Percentiles rank a stretch among this genome's conserved stretches.
Conservation (phyloP, 306 rosid genomes). For the Sophora flavescens region DNA sequence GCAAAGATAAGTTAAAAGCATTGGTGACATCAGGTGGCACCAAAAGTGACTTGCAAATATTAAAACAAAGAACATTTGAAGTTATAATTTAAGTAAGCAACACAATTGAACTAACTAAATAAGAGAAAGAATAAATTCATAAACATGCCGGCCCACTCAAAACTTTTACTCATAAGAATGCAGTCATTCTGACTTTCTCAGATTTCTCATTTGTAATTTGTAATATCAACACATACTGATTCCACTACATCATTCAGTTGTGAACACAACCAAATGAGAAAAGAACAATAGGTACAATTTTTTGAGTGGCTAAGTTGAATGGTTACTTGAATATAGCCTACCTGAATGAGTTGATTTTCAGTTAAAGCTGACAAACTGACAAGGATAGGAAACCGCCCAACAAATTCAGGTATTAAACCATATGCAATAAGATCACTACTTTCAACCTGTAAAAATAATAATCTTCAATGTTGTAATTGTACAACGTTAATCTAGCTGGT, state of each 20-base stretch:
- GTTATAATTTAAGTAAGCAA: conserved; percentile 23
- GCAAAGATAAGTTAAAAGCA: conserved; percentile 23
- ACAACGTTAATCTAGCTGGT: conserved; percentile 37
- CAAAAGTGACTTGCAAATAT: conserved; percentile 22
- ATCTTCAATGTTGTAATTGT: conserved; percentile 27
- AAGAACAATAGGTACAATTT: conserved; percentile 2
- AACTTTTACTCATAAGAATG: conserved; percentile 19
- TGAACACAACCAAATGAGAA: conserved; percentile 28
- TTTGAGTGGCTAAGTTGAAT: conserved; percentile 14
- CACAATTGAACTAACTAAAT: conserved; percentile 17
- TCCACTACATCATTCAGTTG: conserved; percentile 28
- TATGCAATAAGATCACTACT: conserved; percentile 95
- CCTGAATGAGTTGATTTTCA: conserved; percentile 94
- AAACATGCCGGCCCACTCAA: conserved; percentile 20
- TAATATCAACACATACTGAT: conserved; percentile 28
- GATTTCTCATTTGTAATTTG: neutral
- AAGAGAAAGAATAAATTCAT: conserved; percentile 1
- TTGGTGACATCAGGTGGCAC: neutral
- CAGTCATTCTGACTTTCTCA: conserved; percentile 11
- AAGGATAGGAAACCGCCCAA: conserved; percentile 94
- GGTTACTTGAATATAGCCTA: conserved; percentile 43
- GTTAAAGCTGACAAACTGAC: conserved; percentile 93
- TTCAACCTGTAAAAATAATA: conserved; percentile 74
- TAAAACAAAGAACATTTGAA: conserved; percentile 1
- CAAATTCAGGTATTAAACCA: conserved; percentile 97